These are phyloP conservation scores for Neofusicoccum ribis DNA, from an alignment of 2,329 filamentous ascomycete species.

Conservation along the genomic window DNA sequence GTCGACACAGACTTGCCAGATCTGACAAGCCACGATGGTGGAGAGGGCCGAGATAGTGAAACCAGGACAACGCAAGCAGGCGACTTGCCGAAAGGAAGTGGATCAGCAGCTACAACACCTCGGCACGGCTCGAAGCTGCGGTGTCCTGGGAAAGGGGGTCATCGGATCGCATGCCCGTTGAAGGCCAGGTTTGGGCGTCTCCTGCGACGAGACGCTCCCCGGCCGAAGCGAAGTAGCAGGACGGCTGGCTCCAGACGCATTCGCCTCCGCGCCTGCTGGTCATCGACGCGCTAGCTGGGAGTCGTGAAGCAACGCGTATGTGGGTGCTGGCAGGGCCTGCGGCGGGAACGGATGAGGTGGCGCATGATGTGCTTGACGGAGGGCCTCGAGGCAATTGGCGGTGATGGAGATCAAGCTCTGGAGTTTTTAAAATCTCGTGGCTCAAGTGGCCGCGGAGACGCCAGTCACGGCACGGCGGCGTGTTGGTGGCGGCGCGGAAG, in stretches of 20 bases:
- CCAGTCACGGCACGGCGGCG: neutral
- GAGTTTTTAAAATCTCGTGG: neutral
- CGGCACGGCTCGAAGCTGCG: neutral
- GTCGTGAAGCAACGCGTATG: neutral
- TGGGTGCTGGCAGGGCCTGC: neutral
- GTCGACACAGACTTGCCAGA: neutral
- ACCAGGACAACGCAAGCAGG: neutral
- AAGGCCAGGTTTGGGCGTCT: neutral
- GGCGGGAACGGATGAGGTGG: neutral
- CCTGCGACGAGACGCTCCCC: neutral
- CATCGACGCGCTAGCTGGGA: neutral
- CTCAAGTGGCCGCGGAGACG: neutral
- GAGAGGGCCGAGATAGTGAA: neutral
- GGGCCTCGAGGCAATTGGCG: neutral
- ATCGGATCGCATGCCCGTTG: conserved; percentile 10
- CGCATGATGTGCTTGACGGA: conserved; percentile 4
- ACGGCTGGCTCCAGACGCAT: neutral
- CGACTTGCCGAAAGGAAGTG: neutral
- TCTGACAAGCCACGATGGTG: neutral
- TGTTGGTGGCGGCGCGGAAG: conserved; percentile 7
- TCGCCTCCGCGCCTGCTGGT: conserved; percentile 1
- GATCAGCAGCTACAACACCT: neutral
- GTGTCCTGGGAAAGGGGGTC: neutral
- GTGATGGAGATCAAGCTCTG: conserved; percentile 1
- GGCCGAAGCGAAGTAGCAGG: conserved; percentile 16